Base-by-base conservation (phyloP, 805 yeast genomes). In the Candida germanica region DNA sequence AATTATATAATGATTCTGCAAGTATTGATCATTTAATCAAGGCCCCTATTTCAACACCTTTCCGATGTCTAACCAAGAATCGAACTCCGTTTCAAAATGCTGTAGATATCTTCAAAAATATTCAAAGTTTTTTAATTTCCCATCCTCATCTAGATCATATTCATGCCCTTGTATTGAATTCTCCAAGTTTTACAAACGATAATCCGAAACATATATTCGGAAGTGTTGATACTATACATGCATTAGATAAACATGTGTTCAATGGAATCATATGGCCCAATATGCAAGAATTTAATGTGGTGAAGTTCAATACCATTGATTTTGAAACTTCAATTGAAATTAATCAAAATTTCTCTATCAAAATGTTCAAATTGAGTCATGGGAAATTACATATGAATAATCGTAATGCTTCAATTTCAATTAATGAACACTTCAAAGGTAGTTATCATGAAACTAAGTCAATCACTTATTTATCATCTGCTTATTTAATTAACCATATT, bases 81-180 rank as follows among this genome's bases (percentile, higher is more conserved):
- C 23, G 23, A 3, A 36, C 43, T 21, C 49, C 49, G 9, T 33
- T 38, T 14, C 12, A 29, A 12, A 25, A 21, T 9, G 31, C 51
- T 31, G 35, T 35, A 26, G 22, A 35, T 27, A 28, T 45, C 5
- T 52, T 44, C 33, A 44, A 49, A n/a, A 29, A 38, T 16, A 52
- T 80, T 2, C 51, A 60, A 6, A 62, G 62, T 21, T 77, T 71
- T 44, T 61, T 81, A 31, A 71, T 88, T 18, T 77, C 96, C 1
- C 97, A 88, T 57, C 77, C 91, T 0, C 97, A 88, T 58, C 53
- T 88, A 34, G 97, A 88, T 56, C 97, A 88, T 54, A 67, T 87
- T 10, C 54, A 73, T 7, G 85, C 83, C 0, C 52, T 88, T 31
- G 76, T 81, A 0, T 59, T 88, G 35, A 87, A 87, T 51, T 76